Conservation (phyloP, 176 grass and related monocot genomes). For the Miscanthus lutarioriparius region DNA sequence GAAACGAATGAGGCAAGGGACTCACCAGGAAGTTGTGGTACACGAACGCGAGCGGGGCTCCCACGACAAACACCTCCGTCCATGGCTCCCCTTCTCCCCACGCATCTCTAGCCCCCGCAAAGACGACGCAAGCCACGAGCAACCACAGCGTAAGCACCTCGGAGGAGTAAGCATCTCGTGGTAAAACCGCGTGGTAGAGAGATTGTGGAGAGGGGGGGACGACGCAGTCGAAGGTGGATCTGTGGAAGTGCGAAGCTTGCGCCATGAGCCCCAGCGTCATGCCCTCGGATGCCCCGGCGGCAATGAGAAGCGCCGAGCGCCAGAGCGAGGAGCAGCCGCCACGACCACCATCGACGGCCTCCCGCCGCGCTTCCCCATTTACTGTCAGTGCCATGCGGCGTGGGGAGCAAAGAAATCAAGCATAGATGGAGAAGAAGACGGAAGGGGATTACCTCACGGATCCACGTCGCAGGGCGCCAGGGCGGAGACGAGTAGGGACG, state of each 20-base stretch:
- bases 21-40: slow-evolving; percentile 95
- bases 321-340: slow-evolving; percentile 70
- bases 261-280: slow-evolving; percentile 34
- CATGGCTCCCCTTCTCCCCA: slow-evolving; percentile 73
- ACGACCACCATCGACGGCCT: slow-evolving; percentile 63
- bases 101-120: slow-evolving; percentile 44
- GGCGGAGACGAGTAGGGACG: too few relatives aligned
- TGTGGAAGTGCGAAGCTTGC: slow-evolving; percentile 50
- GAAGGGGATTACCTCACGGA: too few relatives aligned
- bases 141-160: slow-evolving; percentile 11
- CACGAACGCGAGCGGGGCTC: slow-evolving; percentile 93
- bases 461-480: too few relatives aligned
- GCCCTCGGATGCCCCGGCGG: slow-evolving; percentile 52
- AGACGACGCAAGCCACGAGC: slow-evolving; percentile 13
- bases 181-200: not conserved
- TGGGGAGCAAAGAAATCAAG: too few relatives aligned
- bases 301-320: slow-evolving; percentile 81
- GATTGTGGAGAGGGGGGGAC: not conserved
- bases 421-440: too few relatives aligned
- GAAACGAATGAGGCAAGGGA: not conserved
- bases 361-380: slow-evolving; percentile 57
- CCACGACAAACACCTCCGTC: slow-evolving; percentile 97
- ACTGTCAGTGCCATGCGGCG: too few relatives aligned
- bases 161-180: not conserved
- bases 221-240: slow-evolving; percentile 68